Evolutionary conservation across 2,329 filamentous ascomycete species (phyloP).

Genomic region (Colletotrichum musicola): DNA sequence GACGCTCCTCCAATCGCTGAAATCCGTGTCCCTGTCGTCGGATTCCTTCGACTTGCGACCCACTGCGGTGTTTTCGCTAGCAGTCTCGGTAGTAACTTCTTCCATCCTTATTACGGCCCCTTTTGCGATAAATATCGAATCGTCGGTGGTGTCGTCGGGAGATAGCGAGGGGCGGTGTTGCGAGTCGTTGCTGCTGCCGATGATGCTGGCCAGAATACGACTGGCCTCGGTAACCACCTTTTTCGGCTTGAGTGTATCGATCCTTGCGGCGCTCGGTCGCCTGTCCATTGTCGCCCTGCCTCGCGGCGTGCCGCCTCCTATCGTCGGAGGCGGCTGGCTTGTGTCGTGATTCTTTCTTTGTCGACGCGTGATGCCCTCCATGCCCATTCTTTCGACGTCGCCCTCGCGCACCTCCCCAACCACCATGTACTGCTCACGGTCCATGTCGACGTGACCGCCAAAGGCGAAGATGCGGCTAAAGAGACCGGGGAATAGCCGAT

Average conservation of each 20-base stretch:
- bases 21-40: no score
- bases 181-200: not conserved
- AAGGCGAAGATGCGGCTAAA: constrained; percentile 21
- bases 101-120: no score
- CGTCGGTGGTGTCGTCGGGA: not conserved
- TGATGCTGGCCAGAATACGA: constrained; percentile 23
- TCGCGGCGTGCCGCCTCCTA: not conserved
- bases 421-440: constrained; percentile 20
- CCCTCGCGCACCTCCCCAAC: not conserved
- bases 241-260: not conserved
- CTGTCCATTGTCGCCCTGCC: no score
- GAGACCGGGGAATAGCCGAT: constrained; percentile 17
- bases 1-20: no score
- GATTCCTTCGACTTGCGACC: no score
- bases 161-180: not conserved
- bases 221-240: constrained; percentile 11
- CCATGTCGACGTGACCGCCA: constrained; percentile 24
- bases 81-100: no score
- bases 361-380: not conserved
- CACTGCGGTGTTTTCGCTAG: no score
- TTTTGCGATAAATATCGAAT: no score
- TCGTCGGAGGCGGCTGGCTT: not conserved
- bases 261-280: not conserved
- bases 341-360: not conserved
- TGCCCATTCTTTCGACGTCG: not conserved